Base-by-base conservation (phyloP, 2,329 filamentous ascomycete genomes). In the Sporothrix brasiliensis region DNA sequence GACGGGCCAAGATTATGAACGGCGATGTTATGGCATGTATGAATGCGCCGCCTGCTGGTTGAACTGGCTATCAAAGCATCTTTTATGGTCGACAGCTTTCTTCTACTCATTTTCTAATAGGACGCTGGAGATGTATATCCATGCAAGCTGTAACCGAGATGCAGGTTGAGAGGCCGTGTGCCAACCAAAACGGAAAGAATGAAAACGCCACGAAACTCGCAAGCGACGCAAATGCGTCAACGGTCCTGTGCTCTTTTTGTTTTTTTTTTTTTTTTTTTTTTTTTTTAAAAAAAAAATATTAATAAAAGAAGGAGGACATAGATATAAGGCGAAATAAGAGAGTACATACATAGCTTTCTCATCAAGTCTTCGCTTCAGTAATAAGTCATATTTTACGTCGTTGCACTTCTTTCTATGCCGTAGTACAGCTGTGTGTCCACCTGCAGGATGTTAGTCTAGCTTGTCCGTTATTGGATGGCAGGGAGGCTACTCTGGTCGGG, bases 121-220 rank as follows among this genome's bases (percentile, higher is more conserved):
- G 5, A 44, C 41, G 49, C 13, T 10, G 21, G 16, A 24, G 34
- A 47, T 47, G n/a, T 21, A 1, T 4, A 4, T n/a, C n/a, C 58
- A 63, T 63, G 58, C 58, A 63, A 47, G 58, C 39, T 63, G 58
- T 63, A 63, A 47, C 39, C 58, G 39, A 63, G 21, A 47, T 63
- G 58, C 39, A 63, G 16, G 13, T 27, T 16, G 39, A 10, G 2
- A 47, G 5, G 39, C 11, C 10, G 5, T 34, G 34, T 19, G 58
- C 21, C 27, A 27, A 19, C 39, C 21, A 19, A 47, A 27, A 16
- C 6, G 3, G n/a, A 19, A 27, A 13, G n/a, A 63, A 13, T 24
- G 39, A 11, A 13, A 24, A 6, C 21, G 14, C 47, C 58, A 19
- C 39, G 39, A 63, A 39, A 10, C 5, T 24, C 58, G 16, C 16